Conservation (phyloP, 2,329 filamentous ascomycete genomes). For the Hymenoscyphus repandus region DNA sequence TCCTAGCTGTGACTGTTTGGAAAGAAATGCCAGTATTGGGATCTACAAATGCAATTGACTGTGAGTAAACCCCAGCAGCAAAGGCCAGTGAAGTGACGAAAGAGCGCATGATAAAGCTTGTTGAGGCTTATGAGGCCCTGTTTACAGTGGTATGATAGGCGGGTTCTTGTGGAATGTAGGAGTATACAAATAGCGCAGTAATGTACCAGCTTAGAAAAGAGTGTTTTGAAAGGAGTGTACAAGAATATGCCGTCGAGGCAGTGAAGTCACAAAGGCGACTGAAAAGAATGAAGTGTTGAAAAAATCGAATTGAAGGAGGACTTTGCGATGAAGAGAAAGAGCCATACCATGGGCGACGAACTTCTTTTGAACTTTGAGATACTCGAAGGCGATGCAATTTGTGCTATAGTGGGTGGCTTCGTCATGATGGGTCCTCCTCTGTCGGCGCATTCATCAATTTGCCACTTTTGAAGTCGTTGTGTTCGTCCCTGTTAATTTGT, state of each 20-base stretch:
- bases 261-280: neutral
- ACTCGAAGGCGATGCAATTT: neutral
- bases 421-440: neutral
- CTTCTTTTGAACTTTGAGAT: constrained; percentile 1
- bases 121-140: neutral
- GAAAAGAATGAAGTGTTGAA: neutral
- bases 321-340: constrained; percentile 1
- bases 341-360: neutral
- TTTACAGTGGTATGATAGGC: neutral
- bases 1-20: constrained; percentile 17
- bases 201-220: neutral
- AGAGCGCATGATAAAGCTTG: constrained; percentile 4
- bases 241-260: constrained; percentile 7
- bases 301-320: neutral
- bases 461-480: neutral
- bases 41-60: constrained; percentile 34
- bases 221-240: neutral
- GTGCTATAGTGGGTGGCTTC: neutral
- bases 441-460: neutral
- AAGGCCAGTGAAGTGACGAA: constrained; percentile 5
- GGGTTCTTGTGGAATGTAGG: neutral
- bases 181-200: constrained; percentile 1
- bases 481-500: constrained; percentile 6
- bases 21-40: constrained; percentile 42
- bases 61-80: constrained; percentile 13